These are phyloP conservation scores for Tuber magnatum DNA, from an alignment of 495 filamentous ascomycete species.

Conservation along the genomic window DNA sequence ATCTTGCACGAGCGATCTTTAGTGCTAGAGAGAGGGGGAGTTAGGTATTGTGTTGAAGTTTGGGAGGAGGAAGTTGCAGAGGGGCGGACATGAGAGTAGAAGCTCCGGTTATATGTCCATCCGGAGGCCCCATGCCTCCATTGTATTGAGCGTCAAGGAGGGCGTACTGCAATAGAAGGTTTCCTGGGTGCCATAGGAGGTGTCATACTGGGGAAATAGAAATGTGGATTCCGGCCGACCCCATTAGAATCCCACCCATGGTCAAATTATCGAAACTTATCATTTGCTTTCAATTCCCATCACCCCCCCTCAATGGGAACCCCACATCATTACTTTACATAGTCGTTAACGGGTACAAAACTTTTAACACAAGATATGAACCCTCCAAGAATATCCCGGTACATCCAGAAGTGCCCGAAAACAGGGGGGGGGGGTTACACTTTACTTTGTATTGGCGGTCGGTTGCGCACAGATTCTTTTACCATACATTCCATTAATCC, in stretches of 20 bases:
- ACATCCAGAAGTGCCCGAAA: neutral
- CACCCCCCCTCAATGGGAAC: neutral
- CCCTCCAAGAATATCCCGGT: neutral
- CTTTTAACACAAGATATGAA: neutral
- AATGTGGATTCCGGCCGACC: neutral
- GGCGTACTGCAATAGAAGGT: neutral
- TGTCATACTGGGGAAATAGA: neutral
- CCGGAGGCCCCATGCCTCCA: neutral
- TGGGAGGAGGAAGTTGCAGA: neutral
- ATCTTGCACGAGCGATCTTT: conserved; percentile 9
- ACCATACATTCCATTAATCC: too few species aligned
- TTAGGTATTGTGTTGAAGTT: neutral
- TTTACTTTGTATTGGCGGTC: too few species aligned
- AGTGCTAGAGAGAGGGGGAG: neutral
- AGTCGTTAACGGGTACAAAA: neutral
- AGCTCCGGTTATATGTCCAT: neutral
- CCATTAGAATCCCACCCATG: neutral
- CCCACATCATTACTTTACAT: neutral
- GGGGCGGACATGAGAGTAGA: neutral
- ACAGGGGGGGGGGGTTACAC: too few species aligned
- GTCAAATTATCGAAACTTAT: neutral
- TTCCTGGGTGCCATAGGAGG: neutral
- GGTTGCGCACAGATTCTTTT: too few species aligned
- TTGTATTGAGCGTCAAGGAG: neutral
- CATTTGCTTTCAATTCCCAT: neutral